Percentiles rank a stretch among this genome's conserved stretches.
phyloP scores from a whole-genome alignment of 805 yeast species.

The Candida silvatica region DNA sequence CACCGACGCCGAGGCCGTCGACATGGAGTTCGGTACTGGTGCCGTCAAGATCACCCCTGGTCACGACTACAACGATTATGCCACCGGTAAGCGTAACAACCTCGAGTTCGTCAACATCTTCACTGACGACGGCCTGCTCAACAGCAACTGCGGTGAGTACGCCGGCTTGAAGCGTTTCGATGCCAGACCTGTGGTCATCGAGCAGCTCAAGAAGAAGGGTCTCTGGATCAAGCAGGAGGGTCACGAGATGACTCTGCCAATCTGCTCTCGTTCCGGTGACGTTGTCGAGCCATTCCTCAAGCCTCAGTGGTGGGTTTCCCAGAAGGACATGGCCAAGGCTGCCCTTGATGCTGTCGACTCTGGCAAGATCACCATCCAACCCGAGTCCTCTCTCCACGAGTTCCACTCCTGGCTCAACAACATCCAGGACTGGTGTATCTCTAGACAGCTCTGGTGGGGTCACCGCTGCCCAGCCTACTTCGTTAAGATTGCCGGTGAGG shows the following conservation, averaged over 20 bases:
- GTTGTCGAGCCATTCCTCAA: conserved; percentile 92
- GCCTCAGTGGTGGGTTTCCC: conserved; percentile 99
- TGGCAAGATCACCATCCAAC: conserved; percentile 76
- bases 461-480: conserved; percentile 97
- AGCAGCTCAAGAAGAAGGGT: conserved; percentile 63
- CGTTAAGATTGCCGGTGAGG: conserved; percentile 70
- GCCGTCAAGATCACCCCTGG: conserved; percentile 99
- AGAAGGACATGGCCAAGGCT: conserved; percentile 77
- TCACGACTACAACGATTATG: conserved; percentile 95
- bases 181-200: conserved; percentile 82
- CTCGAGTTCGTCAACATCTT: conserved; percentile 83
- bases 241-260: conserved; percentile 92
- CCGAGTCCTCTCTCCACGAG: conserved; percentile 87
- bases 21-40: conserved; percentile 99
- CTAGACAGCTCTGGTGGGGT: conserved; percentile 90
- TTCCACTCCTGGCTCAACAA: conserved; percentile 93
- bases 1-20: conserved; percentile 89
- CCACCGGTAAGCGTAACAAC: conserved; percentile 89
- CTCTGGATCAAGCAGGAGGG: conserved; percentile 79
- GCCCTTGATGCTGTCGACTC: conserved; percentile 79
- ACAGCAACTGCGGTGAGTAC: conserved; percentile 92
- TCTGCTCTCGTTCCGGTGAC: conserved; percentile 95
- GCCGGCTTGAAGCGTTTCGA: conserved; percentile 88
- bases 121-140: conserved; percentile 87
- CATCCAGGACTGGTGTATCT: conserved; percentile 98